Conservation (phyloP, 2,329 filamentous ascomycete genomes). For the Aspergillus hiratsukae region DNA sequence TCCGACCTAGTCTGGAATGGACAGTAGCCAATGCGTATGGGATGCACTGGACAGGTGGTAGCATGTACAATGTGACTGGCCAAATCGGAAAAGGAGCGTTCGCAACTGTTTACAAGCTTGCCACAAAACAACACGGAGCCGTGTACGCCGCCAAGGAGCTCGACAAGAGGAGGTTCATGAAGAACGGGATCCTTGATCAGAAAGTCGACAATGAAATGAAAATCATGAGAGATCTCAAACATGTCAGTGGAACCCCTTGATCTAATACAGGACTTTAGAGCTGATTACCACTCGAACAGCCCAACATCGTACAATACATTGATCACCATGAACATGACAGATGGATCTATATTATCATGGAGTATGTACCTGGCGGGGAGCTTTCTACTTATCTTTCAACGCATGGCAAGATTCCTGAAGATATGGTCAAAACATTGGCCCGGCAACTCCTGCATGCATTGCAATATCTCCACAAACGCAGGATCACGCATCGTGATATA, state of each 20-base stretch:
- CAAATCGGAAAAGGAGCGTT: slow-evolving; percentile 91
- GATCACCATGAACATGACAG: slow-evolving; percentile 78
- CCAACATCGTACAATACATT: slow-evolving; percentile 86
- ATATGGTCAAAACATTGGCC: slow-evolving; percentile 66
- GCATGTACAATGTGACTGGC: slow-evolving; percentile 76
- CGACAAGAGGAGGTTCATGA: slow-evolving; percentile 88
- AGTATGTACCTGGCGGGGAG: slow-evolving; percentile 79
- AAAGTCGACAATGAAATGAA: slow-evolving; percentile 96
- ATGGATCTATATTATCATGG: slow-evolving; percentile 96
- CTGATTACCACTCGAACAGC: slow-evolving; percentile 41
- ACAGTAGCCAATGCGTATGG: slow-evolving; percentile 47
- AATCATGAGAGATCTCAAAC: slow-evolving; percentile 82
- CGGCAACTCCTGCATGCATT: slow-evolving; percentile 68
- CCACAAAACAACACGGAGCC: slow-evolving; percentile 75
- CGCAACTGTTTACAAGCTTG: slow-evolving; percentile 86
- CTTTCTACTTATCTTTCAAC: slow-evolving; percentile 67
- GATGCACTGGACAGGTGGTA: slow-evolving; percentile 77
- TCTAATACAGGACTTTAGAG: background rate
- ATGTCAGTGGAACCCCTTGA: slow-evolving; percentile 54
- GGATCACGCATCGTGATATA: slow-evolving; percentile 96
- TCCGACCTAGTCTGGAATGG: slow-evolving; percentile 28
- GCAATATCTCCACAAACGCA: slow-evolving; percentile 77
- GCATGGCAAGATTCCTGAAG: slow-evolving; percentile 61
- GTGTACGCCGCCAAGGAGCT: slow-evolving; percentile 92
- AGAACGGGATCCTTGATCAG: slow-evolving; percentile 81